Conservation (phyloP, 2,329 filamentous ascomycete genomes). For the Pseudogymnoascus sp. region DNA sequence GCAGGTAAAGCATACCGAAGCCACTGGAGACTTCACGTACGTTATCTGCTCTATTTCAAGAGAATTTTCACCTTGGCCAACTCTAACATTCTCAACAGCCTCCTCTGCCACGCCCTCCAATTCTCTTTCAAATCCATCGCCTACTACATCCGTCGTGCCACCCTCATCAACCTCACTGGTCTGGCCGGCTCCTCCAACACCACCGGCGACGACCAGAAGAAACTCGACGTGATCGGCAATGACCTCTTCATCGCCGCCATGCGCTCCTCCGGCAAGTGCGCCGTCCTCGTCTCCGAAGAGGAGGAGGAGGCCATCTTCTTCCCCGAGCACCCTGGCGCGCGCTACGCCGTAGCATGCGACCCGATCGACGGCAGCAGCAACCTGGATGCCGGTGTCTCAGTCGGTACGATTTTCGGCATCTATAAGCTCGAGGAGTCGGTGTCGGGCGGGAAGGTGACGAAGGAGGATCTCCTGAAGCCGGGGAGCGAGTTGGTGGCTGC, state of each 20-base stretch:
- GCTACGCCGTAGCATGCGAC: conserved; percentile 94
- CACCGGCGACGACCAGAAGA: conserved; percentile 60
- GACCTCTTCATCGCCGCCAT: conserved; percentile 96
- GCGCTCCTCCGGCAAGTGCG: conserved; percentile 84
- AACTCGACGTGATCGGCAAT: conserved; percentile 52
- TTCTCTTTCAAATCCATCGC: conserved; percentile 99
- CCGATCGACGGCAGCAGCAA: conserved; percentile 98
- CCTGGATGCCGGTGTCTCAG: conserved; percentile 92
- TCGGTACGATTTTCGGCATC: conserved; percentile 94
- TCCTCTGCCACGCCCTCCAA: conserved; percentile 94
- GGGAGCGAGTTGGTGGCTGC: conserved; percentile 87
- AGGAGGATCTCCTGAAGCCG: conserved; percentile 81
- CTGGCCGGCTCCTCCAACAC: conserved; percentile 91
- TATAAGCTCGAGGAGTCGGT: conserved; percentile 70
- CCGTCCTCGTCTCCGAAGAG: conserved; percentile 93
- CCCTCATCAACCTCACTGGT: conserved; percentile 89
- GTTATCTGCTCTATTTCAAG: conserved; percentile 28
- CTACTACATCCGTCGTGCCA: conserved; percentile 96
- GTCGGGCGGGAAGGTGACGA: conserved; percentile 56
- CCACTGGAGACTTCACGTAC: conserved; percentile 97
- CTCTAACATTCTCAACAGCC: conserved; percentile 42
- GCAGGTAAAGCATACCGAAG: conserved; percentile 86
- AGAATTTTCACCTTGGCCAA: background rate
- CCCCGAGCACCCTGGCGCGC: conserved; percentile 61
- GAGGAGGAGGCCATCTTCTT: conserved; percentile 91